Percentiles rank a stretch among this genome's conserved stretches.
Conservation (phyloP, 2,329 filamentous ascomycete species). For the Pezicula carpinea region DNA sequence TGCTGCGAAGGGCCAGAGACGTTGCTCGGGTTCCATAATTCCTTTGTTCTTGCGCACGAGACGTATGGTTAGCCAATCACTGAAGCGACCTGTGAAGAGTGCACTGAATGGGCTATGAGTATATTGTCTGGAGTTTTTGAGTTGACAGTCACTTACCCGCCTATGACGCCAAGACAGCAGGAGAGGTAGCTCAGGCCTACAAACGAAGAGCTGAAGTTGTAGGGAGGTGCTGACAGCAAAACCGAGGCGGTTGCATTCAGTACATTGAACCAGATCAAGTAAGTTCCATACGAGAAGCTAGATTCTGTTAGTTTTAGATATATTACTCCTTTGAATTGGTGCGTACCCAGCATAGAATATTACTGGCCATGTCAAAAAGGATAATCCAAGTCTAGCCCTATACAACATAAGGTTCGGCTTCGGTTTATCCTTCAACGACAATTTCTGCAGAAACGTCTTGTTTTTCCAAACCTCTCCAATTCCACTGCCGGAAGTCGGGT, state of each 20-base stretch:
- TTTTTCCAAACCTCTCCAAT: not conserved
- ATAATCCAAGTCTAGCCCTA: constrained; percentile 2
- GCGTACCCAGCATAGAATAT: constrained; percentile 7
- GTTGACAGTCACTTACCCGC: constrained; percentile 2
- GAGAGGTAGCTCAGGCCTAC: constrained; percentile 25
- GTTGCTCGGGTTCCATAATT: constrained; percentile 22
- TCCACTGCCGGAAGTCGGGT: not conserved
- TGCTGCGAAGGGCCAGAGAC: constrained; percentile 21
- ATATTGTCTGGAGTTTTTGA: not conserved
- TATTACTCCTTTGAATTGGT: not conserved
- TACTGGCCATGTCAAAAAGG: constrained; percentile 5
- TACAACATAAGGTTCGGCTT: constrained; percentile 3
- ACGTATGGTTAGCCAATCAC: constrained; percentile 24
- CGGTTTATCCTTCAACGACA: constrained; percentile 2
- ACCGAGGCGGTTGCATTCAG: constrained; percentile 24
- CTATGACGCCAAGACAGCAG: constrained; percentile 16
- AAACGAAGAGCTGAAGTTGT: constrained; percentile 26
- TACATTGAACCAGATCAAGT: constrained; percentile 26
- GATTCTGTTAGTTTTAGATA: not conserved
- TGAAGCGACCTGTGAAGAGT: constrained; percentile 15
- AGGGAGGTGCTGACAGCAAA: constrained; percentile 26
- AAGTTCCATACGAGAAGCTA: constrained; percentile 23
- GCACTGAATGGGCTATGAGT: not conserved
- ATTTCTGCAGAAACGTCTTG: constrained; percentile 9
- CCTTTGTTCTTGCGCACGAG: constrained; percentile 35